phyloP scores from a whole-genome alignment of 2,329 filamentous ascomycete species.

The Thyridium curvatum region DNA sequence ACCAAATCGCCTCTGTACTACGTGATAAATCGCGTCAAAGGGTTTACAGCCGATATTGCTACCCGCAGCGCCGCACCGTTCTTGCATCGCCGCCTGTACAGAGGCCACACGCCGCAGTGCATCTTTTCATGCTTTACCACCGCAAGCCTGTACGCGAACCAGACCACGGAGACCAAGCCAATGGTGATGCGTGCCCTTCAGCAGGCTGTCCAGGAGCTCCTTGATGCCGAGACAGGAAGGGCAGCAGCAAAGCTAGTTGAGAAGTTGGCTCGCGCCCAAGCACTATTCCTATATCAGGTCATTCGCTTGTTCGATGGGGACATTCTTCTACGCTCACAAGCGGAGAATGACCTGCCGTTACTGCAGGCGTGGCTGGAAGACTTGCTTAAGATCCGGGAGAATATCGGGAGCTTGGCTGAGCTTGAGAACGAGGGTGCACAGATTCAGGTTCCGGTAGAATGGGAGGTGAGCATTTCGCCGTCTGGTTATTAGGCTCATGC shows the following conservation, averaged over 20 bases:
- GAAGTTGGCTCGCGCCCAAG: conserved; percentile 31
- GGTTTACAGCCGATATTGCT: conserved; percentile 13
- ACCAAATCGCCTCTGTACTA: conserved; percentile 15
- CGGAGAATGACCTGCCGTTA: conserved; percentile 20
- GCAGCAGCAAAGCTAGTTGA: not conserved
- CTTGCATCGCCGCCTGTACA: conserved; percentile 16
- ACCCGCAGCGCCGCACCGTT: conserved; percentile 15
- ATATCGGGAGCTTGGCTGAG: conserved; percentile 11
- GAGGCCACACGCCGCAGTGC: conserved; percentile 9
- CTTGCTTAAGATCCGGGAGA: conserved; percentile 17
- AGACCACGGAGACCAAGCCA: conserved; percentile 15
- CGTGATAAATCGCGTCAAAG: conserved; percentile 14
- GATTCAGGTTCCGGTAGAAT: conserved; percentile 11
- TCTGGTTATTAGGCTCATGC: no score
- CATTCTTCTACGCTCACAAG: conserved; percentile 22
- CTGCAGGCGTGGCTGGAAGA: conserved; percentile 15
- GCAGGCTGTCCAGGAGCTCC: not conserved
- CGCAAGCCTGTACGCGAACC: conserved; percentile 17
- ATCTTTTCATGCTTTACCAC: conserved; percentile 19
- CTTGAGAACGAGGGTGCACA: conserved; percentile 5
- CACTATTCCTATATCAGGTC: conserved; percentile 39
- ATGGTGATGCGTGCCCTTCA: conserved; percentile 19
- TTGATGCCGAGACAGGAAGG: not conserved
- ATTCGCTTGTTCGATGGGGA: conserved; percentile 38
- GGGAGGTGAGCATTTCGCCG: conserved; percentile 15